Evolutionary conservation across 768 basidiomycete species (phyloP).

Genomic region (Strobilomyces echinocephalus): DNA sequence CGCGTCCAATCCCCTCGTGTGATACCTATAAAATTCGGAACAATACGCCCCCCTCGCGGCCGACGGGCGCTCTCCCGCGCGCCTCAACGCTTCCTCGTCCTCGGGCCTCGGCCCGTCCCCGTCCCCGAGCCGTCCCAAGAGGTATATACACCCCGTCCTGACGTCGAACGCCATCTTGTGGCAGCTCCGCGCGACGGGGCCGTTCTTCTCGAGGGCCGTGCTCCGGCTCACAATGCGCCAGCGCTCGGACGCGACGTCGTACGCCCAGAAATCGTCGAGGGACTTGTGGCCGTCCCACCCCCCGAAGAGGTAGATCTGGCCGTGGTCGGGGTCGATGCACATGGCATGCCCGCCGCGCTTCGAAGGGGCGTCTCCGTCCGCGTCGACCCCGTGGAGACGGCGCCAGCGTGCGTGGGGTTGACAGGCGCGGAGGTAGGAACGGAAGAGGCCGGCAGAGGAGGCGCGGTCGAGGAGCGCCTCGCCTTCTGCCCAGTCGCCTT

Average conservation of each 20-base stretch:
- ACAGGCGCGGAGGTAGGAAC: slow-evolving; percentile 47
- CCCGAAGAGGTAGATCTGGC: slow-evolving; percentile 69
- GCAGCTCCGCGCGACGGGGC: slow-evolving; percentile 68
- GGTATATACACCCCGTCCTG: too few relatives aligned
- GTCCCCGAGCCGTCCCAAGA: too few relatives aligned
- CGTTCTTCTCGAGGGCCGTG: slow-evolving; percentile 54
- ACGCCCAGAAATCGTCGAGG: slow-evolving; percentile 78
- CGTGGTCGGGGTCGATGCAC: slow-evolving; percentile 61
- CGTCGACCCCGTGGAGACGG: slow-evolving; percentile 53
- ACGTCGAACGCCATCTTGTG: slow-evolving; percentile 42
- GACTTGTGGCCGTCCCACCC: slow-evolving; percentile 74
- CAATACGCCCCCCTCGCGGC: slow-evolving; percentile 33
- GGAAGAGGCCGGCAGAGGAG: slow-evolving; percentile 56
- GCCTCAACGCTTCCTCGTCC: slow-evolving; percentile 17
- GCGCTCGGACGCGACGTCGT: slow-evolving; percentile 50
- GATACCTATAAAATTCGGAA: slow-evolving; percentile 76
- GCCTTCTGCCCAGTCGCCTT: slow-evolving; percentile 57
- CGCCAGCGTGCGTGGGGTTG: slow-evolving; percentile 62
- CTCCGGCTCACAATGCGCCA: slow-evolving; percentile 59
- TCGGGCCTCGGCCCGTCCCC: too few relatives aligned
- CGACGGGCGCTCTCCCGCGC: slow-evolving; percentile 19
- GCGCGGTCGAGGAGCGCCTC: slow-evolving; percentile 50
- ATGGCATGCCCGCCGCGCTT: slow-evolving; percentile 51
- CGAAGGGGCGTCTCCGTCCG: slow-evolving; percentile 59
- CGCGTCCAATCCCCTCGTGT: slow-evolving; percentile 31